Conservation (phyloP, 129 eudicot genomes). For the Deinandra increscens region DNA sequence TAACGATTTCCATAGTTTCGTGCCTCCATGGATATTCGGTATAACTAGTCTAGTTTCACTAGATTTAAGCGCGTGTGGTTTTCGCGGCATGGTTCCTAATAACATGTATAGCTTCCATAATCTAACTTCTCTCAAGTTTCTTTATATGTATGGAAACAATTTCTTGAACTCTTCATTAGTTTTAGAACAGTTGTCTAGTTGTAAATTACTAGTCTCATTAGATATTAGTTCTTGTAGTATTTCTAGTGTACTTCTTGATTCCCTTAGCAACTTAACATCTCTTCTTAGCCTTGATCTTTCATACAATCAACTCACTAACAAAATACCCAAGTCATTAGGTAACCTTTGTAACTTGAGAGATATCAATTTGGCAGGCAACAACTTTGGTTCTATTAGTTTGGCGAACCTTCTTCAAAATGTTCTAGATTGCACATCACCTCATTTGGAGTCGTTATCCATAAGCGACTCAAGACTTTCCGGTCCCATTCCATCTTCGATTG, state of each 20-base stretch:
- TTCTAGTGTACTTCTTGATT: not conserved
- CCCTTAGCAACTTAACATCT: not conserved
- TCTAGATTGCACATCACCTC: conserved; percentile 1
- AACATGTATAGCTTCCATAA: not conserved
- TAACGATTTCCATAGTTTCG: not conserved
- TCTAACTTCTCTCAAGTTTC: not conserved
- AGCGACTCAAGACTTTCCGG: not conserved
- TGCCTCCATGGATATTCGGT: not conserved
- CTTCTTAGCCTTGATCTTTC: conserved; percentile 7
- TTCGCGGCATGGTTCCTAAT: not conserved
- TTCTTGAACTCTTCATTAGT: not conserved
- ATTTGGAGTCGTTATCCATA: not conserved
- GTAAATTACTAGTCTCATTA: not conserved
- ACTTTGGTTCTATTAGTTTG: not conserved
- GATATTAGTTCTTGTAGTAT: not conserved
- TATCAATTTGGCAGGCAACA: not conserved
- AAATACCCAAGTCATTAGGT: not conserved
- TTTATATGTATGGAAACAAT: not conserved
- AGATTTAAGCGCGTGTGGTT: not conserved
- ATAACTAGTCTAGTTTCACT: conserved; percentile 10
- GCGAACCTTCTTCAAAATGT: conserved; percentile 2
- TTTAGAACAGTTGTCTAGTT: not conserved
- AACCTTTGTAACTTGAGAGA: conserved; percentile 13
- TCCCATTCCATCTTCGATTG: not conserved
- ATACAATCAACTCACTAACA: not conserved